Evolutionary conservation across 495 filamentous ascomycete genomes (phyloP), one percentile per base, ranked within the genome.

Genomic region (Tuber magnatum): DNA sequence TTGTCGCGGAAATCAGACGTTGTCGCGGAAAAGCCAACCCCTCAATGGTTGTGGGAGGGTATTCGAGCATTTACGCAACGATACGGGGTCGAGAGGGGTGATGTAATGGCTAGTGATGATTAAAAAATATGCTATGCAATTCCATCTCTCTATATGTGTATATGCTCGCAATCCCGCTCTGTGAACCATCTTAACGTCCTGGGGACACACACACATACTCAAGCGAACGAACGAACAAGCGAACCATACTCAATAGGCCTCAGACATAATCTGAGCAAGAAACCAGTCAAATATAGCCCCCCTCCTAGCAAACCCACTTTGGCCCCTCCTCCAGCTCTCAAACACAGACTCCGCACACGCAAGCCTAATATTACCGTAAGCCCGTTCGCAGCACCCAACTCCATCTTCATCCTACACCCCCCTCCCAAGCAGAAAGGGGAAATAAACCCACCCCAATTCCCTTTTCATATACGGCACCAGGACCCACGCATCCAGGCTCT

Each of bases 1-100:
- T 93, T 93, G 84, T 90, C 85, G 14, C 90, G 91, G 79, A 86
- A 90, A 80, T 89, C 93, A 28, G 91, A 98, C 85, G 93, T 94
- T 48, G 94, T 91, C 83, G 92, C 95, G 28, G 87, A 86, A 80
- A 91, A 85, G 80, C 95, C 95, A 18, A 97, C 89, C 83, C 91
- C 94, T 5, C 91, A 96, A 81, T 94, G 94, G 14, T 83, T 98
- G n/a, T 88, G 87, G 79, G 84, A 89, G 73, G 92, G 86, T 22
- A 92, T 97, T 78, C 83, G 83, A 69, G 79, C 76, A 74, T 92
- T 90, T 83, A 84, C 87, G 85, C 69, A 74, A 35, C 28, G 32
- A 22, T 51, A 73, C n/a, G 42, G 75, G 4, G 14, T 40, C 28
- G 61, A 76, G 43, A 61, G 51, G n/a, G 71, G 40, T 44, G 35